Base-by-base conservation (phyloP, 495 filamentous ascomycete species). In the Lophiotrema nucula region DNA sequence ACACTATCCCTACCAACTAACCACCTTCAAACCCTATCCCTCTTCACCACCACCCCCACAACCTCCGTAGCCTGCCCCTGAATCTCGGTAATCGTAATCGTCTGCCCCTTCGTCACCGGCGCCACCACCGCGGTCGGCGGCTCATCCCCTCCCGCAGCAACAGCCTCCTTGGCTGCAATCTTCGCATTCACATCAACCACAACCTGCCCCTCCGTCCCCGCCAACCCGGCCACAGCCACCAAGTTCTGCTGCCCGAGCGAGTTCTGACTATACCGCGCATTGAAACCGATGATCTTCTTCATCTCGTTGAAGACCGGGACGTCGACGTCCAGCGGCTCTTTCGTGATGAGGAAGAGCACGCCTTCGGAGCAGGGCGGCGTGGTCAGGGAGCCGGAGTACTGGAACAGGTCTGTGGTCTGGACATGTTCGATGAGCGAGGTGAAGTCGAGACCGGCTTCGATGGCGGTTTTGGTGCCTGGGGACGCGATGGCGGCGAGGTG, bases 331-430 rank as follows among this genome's bases (percentile, higher is more conserved):
- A 88, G 66, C 25, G 79, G 76, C 54, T 80, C 58, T 15, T 76
- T 71, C 53, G 77, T 78, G 37, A 88, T 73, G 51, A 79, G 76
- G 76, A 83, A 88, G 19, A 66, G 72, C 37, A 88, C 73, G 22
- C 75, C 77, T 69, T 88, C 83, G 22, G 74, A 74, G 73, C 85
- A 88, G 0, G 85, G 85, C 31, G 85, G 85, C 3, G 85, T 88
- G 28, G 85, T 88, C 18, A 88, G 77, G 1, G 81, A 85, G 43
- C 85, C 85, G 0, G 71, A 69, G 69, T 87, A 87, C 31, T 76
- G 68, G 61, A 76, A 79, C 59, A 87, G 73, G 18, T 67, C 66
- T 24, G 77, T 76, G 15, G 66, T 68, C 57, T 77, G 72, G 41
- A 87, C 58, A 41, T 81, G 72, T 3, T 68, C 56, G 53, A 77